phyloP scores from a whole-genome alignment of 192 early-diverging fungal genomes.

The Coemansia sp. region DNA sequence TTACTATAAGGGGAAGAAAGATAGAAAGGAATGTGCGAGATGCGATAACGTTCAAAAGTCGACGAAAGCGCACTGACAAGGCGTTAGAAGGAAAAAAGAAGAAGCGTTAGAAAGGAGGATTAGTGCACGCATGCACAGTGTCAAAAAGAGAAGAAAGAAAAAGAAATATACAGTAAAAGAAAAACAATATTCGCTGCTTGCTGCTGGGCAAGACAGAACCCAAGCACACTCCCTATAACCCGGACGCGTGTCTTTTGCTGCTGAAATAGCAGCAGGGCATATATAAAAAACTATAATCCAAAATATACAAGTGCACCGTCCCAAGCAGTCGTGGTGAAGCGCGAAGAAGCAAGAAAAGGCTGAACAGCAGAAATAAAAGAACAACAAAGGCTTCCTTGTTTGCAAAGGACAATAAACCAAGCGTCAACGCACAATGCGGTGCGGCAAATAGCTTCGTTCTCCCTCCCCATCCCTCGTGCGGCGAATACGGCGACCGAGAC shows the following conservation, averaged over 20 bases:
- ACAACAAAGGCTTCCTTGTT: not conserved
- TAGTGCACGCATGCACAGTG: not conserved
- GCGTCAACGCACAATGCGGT: too few species aligned
- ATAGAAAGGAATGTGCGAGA: not conserved
- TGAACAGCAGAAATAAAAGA: not conserved
- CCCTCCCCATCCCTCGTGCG: too few species aligned
- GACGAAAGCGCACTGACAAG: not conserved
- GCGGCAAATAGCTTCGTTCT: too few species aligned
- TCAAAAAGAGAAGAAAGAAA: not conserved
- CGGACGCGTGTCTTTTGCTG: too few species aligned
- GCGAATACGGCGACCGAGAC: too few species aligned
- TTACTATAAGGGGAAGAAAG: slow-evolving; percentile 9
- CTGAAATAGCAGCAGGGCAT: too few species aligned
- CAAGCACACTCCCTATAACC: too few species aligned
- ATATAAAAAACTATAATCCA: not conserved
- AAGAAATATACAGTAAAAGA: not conserved
- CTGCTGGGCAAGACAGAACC: too few species aligned
- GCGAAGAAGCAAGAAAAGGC: not conserved
- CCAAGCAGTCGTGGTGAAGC: too few species aligned
- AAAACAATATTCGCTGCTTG: not conserved
- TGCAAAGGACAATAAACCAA: too few species aligned
- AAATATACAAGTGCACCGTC: slow-evolving; percentile 1
- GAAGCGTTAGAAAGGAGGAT: not conserved
- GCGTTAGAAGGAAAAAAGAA: not conserved
- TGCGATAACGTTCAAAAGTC: not conserved